These are phyloP conservation scores for Hyphodiscus sp. DNA, from an alignment of 2,329 filamentous ascomycete genomes.

Conservation along the genomic window DNA sequence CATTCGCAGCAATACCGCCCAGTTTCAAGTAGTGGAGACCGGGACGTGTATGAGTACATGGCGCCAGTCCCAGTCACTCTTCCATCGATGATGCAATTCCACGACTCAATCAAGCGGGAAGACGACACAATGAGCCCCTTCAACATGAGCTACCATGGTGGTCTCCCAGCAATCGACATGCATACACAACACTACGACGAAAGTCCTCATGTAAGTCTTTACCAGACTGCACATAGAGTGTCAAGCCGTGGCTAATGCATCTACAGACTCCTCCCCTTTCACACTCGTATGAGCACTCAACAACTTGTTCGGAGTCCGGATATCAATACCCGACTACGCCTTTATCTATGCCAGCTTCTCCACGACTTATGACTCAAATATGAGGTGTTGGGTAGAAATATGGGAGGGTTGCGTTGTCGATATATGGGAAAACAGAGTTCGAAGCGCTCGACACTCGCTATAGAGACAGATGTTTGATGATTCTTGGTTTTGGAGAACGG, in stretches of 20 bases:
- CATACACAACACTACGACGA: constrained; percentile 56
- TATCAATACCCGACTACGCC: constrained; percentile 64
- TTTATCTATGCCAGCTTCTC: constrained; percentile 66
- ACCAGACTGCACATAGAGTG: constrained; percentile 6
- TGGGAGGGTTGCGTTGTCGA: constrained; percentile 10
- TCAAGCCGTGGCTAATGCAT: constrained; percentile 14
- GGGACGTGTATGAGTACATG: constrained; percentile 50
- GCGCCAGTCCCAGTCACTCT: constrained; percentile 51
- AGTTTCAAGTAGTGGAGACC: constrained; percentile 36
- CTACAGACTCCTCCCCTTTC: constrained; percentile 69
- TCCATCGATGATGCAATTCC: constrained; percentile 58
- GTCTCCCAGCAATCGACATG: constrained; percentile 54
- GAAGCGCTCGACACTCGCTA: constrained; percentile 31
- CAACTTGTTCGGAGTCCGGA: constrained; percentile 53
- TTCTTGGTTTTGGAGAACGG: not conserved
- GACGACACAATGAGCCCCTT: constrained; percentile 55
- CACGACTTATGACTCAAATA: constrained; percentile 40
- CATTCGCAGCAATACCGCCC: constrained; percentile 47
- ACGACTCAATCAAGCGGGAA: constrained; percentile 62
- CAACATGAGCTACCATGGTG: constrained; percentile 63
- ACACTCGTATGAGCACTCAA: constrained; percentile 64
- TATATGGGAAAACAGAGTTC: constrained; percentile 20
- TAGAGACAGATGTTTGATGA: constrained; percentile 12
- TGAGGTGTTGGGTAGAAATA: constrained; percentile 10
- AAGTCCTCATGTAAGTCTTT: constrained; percentile 69